Evolutionary conservation across 768 basidiomycete species (phyloP), one percentile per base, ranked within the genome.

Genomic region (Trametes punicea): DNA sequence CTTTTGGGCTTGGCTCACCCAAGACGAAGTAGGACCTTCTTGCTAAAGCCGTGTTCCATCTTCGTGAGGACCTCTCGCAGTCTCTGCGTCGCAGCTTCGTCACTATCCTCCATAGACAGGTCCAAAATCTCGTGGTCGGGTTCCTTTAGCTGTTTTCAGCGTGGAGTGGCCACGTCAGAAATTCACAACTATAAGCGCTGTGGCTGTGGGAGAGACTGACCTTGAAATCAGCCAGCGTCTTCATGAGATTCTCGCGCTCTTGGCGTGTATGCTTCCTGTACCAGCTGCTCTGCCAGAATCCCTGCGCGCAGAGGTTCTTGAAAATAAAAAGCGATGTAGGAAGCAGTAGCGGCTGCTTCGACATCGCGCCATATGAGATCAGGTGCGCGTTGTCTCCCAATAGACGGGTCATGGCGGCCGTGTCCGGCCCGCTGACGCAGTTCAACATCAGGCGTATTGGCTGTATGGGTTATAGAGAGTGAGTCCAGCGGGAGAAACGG

Each of bases 351-450:
- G 92, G 90, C 49, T 86, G 78, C 66, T 88, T 92, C 1, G 92
- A 88, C 92, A 95, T 94, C 5, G 88, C 91, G 26, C 93, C 93
- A 51, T 94, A 95, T 0, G 93, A 90, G 7, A 93, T 85, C 11
- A 93, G 77, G 60, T 88, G 87, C 2, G 86, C 83, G 61, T 87
- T 73, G 39, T 75, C 71, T 23, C 85, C 86, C 0, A 95, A 74
- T 7, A 88, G 72, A 46, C 82, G 78, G 1, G 81, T 76, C 89
- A 93, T 90, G 6, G 74, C 62, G 0, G 81, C 81, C 0, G 90
- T 90, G 40, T 83, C 76, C 46, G 77, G 77, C 0, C 93, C 91
- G 26, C 89, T 70, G 6, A 84, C 77, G 59, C 83, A 83, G 61
- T 84, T 84, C 21, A 85, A 71, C 6, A 75, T 77, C 4, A 85